Evolutionary conservation across 345 rosid genomes (phyloP), one percentile per base, ranked within the genome.

Genomic region (Boechera divaricarpa): DNA sequence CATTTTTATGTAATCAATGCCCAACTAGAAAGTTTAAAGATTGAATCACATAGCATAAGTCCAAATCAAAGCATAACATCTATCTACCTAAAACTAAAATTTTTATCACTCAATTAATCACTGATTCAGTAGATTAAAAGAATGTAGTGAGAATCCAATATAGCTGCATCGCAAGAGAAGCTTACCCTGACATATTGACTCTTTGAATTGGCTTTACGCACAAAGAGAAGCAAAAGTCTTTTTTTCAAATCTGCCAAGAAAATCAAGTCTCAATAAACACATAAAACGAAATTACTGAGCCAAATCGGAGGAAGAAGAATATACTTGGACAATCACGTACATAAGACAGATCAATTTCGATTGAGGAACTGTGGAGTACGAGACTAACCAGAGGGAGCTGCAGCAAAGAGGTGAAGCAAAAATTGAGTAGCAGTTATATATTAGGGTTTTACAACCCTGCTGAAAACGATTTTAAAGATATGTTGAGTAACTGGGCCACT

Each of bases 181-280:
- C 77, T 77, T 77, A 77, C 81, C 77, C 81, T 16, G 81, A 70
- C 81, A 77, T 77, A 47, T 71, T 56, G 75, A 42, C 7, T 69
- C 41, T 75, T 32, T 49, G 54, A 64, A 64, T 36, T 70, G 65
- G 10, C 2, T 48, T 49, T 48, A 49, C 7, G 28, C 59, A 44
- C 12, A 62, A 63, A 24, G 63, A 63, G 5, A 54, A 42, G 9
- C 52, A 10, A 67, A 35, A 15, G 21, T 13, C 3, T 4, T 58
- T 4, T 58, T 36, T 62, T 12, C 0, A 28, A 70, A 49, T 64
- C 81, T 77, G 77, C 67, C 2, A 18, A 48, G 6, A 15, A 48
- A 32, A 29, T 6, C 4, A 77, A 62, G 26, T 45, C 4, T 36
- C 29, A 59, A 10, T 10, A 36, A 18, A 52, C 5, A 51, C 2